Base-by-base conservation (phyloP, 805 yeast genomes). In the Brettanomyces anomalus region DNA sequence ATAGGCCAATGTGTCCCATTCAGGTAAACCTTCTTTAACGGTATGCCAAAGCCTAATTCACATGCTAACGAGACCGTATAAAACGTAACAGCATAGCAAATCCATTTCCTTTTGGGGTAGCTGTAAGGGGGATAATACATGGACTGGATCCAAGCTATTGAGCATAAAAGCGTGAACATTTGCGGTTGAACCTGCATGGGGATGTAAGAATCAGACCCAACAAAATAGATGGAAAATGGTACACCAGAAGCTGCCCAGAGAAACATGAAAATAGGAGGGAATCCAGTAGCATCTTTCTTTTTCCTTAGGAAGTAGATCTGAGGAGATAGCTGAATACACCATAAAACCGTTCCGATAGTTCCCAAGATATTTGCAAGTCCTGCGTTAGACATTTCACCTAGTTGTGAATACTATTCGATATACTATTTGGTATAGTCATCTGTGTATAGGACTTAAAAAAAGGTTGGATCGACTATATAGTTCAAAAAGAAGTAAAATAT, bases 301-400 rank as follows among this genome's bases (percentile, higher is more conserved):
- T 71, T 70, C 68, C 76, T 85, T 4, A 61, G 51, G 58, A 84
- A 86, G 59, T 80, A 72, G 42, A 81, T 70, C 39, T 61, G 97
- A 0, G 97, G 97, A 1, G 85, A 68, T 40, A 90, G 66, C 63
- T 90, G 97, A 47, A 90, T 69, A 60, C 97, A 90, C 97, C 97
- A 90, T 43, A 85, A 69, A 2, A 90, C 81, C 0, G 97, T 90
- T 3, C 96, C 97, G 3, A 85, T 70, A 8, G 96, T 89, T 3
- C 88, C 94, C 44, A 87, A 69, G 1, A 83, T 85, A 39, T 85
- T 86, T 13, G 86, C 76, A 1, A 84, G 85, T 4, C 10, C 28
- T 24, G 28, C 28, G 10, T 24, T 7, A 7, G 28, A 24, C 28
- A 24, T 24, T 24, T 24, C 28, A 7, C 10, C 28, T 24, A 24